Evolutionary conservation across 352 stramenopile genomes (phyloP).

Genomic region (Globisporangium carolinianum): DNA sequence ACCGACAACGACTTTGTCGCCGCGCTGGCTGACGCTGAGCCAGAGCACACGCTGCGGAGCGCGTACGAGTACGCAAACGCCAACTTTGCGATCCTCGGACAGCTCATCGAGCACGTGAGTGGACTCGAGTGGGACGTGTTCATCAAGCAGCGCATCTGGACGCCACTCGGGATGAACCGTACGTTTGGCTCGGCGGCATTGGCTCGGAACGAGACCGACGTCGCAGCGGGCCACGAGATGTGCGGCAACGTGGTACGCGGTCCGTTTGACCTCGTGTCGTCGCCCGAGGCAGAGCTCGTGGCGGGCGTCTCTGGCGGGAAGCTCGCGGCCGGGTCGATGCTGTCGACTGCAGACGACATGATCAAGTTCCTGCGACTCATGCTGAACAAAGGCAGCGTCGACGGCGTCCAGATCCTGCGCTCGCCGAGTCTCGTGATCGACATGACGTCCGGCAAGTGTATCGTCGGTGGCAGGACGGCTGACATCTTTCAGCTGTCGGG

Average conservation of each 20-base stretch:
- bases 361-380: conserved; percentile 44
- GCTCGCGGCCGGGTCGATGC: conserved; percentile 33
- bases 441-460: conserved; percentile 51
- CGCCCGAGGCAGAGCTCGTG: conserved; percentile 25
- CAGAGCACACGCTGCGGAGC: conserved; percentile 36
- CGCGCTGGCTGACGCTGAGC: no score
- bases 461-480: conserved; percentile 23
- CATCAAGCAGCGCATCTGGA: conserved; percentile 40
- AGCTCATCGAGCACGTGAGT: conserved; percentile 45
- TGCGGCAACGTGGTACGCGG: conserved; percentile 35
- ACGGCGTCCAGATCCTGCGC: conserved; percentile 35
- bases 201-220: conserved; percentile 16
- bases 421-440: conserved; percentile 32
- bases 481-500: conserved; percentile 30
- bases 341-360: conserved; percentile 50
- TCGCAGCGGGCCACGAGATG: conserved; percentile 35
- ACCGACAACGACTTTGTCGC: conserved; percentile 34
- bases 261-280: conserved; percentile 33
- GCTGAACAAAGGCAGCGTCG: conserved; percentile 49
- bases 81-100: conserved; percentile 54
- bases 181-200: conserved; percentile 34
- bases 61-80: conserved; percentile 53
- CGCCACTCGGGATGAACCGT: conserved; percentile 46
- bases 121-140: conserved; percentile 47
- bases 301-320: conserved; percentile 14